Percentiles rank a stretch among this genome's conserved stretches.
Evolutionary conservation across 164 flowering plant species (phyloP).

Genomic region (Litsea cubeba): DNA sequence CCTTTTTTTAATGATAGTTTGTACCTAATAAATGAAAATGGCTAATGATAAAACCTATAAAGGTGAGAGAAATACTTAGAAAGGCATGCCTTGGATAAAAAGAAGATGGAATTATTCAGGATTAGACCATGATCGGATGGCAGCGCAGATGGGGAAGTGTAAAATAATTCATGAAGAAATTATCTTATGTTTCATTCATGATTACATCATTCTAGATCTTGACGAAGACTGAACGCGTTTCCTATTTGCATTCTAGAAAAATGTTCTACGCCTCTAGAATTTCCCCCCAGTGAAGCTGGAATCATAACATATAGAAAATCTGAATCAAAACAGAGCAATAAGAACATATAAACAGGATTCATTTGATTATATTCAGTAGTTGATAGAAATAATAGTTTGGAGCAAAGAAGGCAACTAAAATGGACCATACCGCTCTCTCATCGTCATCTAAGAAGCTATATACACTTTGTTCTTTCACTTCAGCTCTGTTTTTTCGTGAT

Average conservation of each 20-base stretch:
- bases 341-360: not conserved
- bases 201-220: not conserved
- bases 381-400: not conserved
- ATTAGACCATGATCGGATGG: not conserved
- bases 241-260: not conserved
- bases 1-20: too few relatives aligned
- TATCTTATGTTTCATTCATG: not conserved
- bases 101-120: not conserved
- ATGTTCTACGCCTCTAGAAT: too few relatives aligned
- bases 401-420: not conserved
- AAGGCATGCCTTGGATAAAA: not conserved
- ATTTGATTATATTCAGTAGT: not conserved
- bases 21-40: not conserved
- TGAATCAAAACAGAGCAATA: not conserved
- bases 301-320: not conserved
- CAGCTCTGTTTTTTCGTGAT: constrained; percentile 84
- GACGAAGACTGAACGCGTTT: not conserved
- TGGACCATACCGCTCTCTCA: constrained; percentile 70
- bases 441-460: constrained; percentile 80
- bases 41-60: not conserved
- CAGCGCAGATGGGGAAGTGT: not conserved
- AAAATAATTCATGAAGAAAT: not conserved
- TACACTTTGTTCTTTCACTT: constrained; percentile 66
- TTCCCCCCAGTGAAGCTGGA: too few relatives aligned
- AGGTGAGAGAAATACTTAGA: not conserved